Base-by-base conservation (phyloP, 345 rosid species). In the Corchorus capsularis region DNA sequence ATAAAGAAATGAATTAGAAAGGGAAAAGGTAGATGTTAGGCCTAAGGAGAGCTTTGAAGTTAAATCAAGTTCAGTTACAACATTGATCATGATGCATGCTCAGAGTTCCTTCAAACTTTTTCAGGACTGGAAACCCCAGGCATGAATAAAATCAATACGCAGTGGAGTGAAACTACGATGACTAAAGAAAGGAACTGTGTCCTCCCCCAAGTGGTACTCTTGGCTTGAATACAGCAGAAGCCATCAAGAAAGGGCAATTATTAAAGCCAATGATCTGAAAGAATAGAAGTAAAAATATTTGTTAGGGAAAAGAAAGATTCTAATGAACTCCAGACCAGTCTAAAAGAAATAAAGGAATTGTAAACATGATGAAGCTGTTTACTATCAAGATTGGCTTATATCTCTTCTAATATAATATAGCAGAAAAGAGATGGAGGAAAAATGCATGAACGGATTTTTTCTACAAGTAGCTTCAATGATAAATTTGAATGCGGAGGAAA, bases 201-300 rank as follows among this genome's bases (percentile, higher is more conserved):
- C 99, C 97, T 72, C 98, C 96, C 16, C 96, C 96, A 8, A 92
- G 97, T 37, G 94, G 96, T 73, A 89, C 91, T 82, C 87, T 88
- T 54, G 99, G 97, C 79, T 86, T 85, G 86, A 89, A 93, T 73
- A 71, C 82, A 61, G 85, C 86, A 54, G 89, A 85, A 13, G 80
- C 90, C 41, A 27, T 71, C 75, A 89, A 70, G 80, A 89, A 87
- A 74, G 90, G 87, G 84, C 96, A 95, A 76, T 63, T 80, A n/a
- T 78, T 85, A 86, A 92, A 89, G 82, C 91, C 89, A 74, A 93
- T 83, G 80, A 87, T 89, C 98, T 95, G 91, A 63, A 72, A 84
- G 11, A 61, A 64, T 8, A 80, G 57, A 53, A 59, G 56, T 9
- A 39, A 39, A 43, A 32, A 4, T 55, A 67, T 27, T 20, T 5